Conservation (phyloP, 441 rosid species). For the Euphorbia celastroides region DNA sequence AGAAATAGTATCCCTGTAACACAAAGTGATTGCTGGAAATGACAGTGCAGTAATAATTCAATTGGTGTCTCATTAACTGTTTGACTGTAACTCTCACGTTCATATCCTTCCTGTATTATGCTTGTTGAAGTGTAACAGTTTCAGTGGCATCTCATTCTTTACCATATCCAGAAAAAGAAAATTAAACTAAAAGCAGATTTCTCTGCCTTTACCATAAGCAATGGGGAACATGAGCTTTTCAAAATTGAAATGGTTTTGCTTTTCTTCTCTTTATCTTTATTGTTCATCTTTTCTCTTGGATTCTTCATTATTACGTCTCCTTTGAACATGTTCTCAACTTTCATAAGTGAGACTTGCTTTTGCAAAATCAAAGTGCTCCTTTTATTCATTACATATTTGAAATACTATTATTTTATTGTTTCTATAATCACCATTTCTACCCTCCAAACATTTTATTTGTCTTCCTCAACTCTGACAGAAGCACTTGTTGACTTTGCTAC, state of each 20-base stretch:
- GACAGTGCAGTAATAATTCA: too few relatives aligned
- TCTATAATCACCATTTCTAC: too few relatives aligned
- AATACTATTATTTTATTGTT: too few relatives aligned
- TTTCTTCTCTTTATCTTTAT: constrained; percentile 11
- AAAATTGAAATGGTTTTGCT: background rate
- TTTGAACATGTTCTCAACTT: constrained; percentile 4
- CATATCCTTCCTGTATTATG: too few relatives aligned
- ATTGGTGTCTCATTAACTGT: too few relatives aligned
- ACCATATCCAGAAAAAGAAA: background rate
- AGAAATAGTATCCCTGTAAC: too few relatives aligned
- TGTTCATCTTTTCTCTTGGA: constrained; percentile 16
- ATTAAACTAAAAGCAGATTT: background rate
- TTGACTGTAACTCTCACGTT: too few relatives aligned
- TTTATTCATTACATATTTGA: background rate
- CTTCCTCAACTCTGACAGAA: constrained; percentile 54
- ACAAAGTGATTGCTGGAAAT: too few relatives aligned
- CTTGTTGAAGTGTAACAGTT: background rate
- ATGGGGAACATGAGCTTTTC: constrained; percentile 3
- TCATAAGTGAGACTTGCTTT: constrained; percentile 6
- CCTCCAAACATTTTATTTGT: too few relatives aligned
- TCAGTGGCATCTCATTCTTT: constrained; percentile 13
- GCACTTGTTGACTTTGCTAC: constrained; percentile 73
- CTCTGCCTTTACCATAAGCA: constrained; percentile 2
- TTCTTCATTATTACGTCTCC: constrained; percentile 12
- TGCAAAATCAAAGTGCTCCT: background rate